Conservation (phyloP, 805 yeast genomes). For the Spencermartinsiella europaea region DNA sequence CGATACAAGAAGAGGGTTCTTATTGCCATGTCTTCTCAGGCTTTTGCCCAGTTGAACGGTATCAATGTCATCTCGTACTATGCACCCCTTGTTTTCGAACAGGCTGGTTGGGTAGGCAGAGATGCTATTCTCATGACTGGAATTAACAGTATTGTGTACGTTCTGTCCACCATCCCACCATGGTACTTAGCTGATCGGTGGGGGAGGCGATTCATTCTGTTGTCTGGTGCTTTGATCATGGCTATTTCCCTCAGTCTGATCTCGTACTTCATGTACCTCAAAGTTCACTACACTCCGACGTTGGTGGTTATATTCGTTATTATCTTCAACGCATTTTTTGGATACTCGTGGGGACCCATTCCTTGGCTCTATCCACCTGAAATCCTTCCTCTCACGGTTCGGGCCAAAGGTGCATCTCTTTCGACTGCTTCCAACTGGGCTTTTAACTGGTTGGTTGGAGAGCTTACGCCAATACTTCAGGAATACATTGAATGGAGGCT, state of each 20-base stretch:
- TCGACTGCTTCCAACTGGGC: slow-evolving; percentile 93
- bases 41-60: slow-evolving; percentile 92
- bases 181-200: slow-evolving; percentile 87
- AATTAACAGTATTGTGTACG: slow-evolving; percentile 56
- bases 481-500: slow-evolving; percentile 73
- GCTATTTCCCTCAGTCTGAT: slow-evolving; percentile 61
- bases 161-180: slow-evolving; percentile 71
- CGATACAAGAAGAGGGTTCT: slow-evolving; percentile 72
- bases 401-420: slow-evolving; percentile 86
- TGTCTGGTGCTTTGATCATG: slow-evolving; percentile 78
- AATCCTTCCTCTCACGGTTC: slow-evolving; percentile 74
- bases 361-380: slow-evolving; percentile 89
- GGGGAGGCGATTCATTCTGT: slow-evolving; percentile 84
- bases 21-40: slow-evolving; percentile 85
- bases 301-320: slow-evolving; percentile 73
- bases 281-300: slow-evolving; percentile 53
- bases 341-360: slow-evolving; percentile 90
- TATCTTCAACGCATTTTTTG: slow-evolving; percentile 74
- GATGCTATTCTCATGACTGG: slow-evolving; percentile 91
- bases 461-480: slow-evolving; percentile 80
- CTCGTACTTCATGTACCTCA: slow-evolving; percentile 52
- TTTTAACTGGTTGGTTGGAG: slow-evolving; percentile 88
- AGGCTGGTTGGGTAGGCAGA: slow-evolving; percentile 91
- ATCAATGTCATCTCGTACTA: slow-evolving; percentile 89
- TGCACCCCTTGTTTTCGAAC: slow-evolving; percentile 90